A percentile compares a stretch with the other conserved stretches of the same genome.
Evolutionary conservation across 2,329 filamentous ascomycete species (phyloP).

Genomic region (Waltergamsia citrina): DNA sequence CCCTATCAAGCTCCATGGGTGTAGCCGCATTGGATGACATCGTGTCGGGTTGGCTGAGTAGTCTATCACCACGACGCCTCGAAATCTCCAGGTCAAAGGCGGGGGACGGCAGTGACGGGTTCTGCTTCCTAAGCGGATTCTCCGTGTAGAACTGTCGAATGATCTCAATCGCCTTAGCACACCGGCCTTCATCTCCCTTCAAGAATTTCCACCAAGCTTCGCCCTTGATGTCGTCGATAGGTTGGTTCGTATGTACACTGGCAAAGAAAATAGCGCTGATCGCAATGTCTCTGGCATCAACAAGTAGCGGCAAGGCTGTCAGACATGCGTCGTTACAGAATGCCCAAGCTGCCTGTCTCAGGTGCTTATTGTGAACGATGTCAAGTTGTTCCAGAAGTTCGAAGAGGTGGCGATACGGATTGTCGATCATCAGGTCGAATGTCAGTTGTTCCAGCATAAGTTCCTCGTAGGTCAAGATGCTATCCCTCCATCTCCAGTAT

Average conservation of each 20-base stretch:
- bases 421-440: constrained; percentile 86
- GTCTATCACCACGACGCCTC: constrained; percentile 35
- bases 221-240: constrained; percentile 68
- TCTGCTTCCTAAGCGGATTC: constrained; percentile 51
- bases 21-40: constrained; percentile 40
- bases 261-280: constrained; percentile 82
- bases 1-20: constrained; percentile 33
- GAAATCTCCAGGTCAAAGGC: constrained; percentile 48
- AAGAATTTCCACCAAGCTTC: constrained; percentile 82
- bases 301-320: constrained; percentile 75
- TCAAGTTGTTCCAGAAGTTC: constrained; percentile 67
- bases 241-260: constrained; percentile 61
- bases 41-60: constrained; percentile 29
- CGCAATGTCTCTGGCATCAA: constrained; percentile 71
- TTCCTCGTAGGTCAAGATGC: constrained; percentile 86
- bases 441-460: constrained; percentile 84
- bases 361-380: constrained; percentile 67
- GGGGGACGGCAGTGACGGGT: constrained; percentile 42
- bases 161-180: constrained; percentile 63
- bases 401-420: constrained; percentile 78
- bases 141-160: constrained; percentile 62
- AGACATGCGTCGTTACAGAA: constrained; percentile 88
- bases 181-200: constrained; percentile 59
- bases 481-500: constrained; percentile 96
- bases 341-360: constrained; percentile 84